These are phyloP conservation scores for Mariannaea sp. DNA, from an alignment of 2,329 filamentous ascomycete genomes.

Conservation along the genomic window DNA sequence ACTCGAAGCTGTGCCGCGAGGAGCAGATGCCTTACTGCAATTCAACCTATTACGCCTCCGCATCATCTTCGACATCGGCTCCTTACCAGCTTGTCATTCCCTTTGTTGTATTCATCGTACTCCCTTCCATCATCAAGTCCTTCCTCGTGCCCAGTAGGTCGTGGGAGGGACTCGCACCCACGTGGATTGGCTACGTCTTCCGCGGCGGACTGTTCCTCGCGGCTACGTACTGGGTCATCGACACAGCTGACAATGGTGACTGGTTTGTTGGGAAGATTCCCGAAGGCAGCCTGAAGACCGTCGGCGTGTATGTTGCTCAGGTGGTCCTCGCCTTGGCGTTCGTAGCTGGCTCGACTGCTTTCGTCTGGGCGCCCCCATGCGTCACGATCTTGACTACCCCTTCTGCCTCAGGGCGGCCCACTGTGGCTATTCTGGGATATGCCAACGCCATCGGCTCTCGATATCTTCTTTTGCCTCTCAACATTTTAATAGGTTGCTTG, in stretches of 20 bases:
- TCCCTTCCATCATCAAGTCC: conserved; percentile 77
- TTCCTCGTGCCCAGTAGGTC: conserved; percentile 84
- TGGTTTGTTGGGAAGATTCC: conserved; percentile 69
- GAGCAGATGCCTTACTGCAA: conserved; percentile 98
- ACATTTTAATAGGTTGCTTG: conserved; percentile 76
- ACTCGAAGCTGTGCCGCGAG: conserved; percentile 91
- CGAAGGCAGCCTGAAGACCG: conserved; percentile 69
- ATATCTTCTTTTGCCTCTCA: conserved; percentile 82
- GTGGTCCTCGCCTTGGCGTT: conserved; percentile 78
- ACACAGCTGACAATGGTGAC: conserved; percentile 83
- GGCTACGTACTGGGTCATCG: conserved; percentile 84
- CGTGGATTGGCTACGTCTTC: conserved; percentile 83
- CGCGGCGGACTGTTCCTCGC: conserved; percentile 75
- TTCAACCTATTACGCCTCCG: conserved; percentile 93
- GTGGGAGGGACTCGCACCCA: conserved; percentile 82
- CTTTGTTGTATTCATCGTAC: conserved; percentile 69
- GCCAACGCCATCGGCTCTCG: conserved; percentile 91
- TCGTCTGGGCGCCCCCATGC: conserved; percentile 83
- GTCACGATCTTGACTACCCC: conserved; percentile 69
- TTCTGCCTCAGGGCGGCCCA: conserved; percentile 51
- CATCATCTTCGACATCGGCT: conserved; percentile 89
- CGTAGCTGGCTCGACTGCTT: conserved; percentile 82
- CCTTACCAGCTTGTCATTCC: conserved; percentile 87
- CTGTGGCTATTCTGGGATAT: conserved; percentile 85
- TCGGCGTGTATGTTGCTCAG: conserved; percentile 79